Percentiles rank a stretch among this genome's conserved stretches.
Conservation (phyloP, 2,329 filamentous ascomycete species). For the Claviceps sp. region DNA sequence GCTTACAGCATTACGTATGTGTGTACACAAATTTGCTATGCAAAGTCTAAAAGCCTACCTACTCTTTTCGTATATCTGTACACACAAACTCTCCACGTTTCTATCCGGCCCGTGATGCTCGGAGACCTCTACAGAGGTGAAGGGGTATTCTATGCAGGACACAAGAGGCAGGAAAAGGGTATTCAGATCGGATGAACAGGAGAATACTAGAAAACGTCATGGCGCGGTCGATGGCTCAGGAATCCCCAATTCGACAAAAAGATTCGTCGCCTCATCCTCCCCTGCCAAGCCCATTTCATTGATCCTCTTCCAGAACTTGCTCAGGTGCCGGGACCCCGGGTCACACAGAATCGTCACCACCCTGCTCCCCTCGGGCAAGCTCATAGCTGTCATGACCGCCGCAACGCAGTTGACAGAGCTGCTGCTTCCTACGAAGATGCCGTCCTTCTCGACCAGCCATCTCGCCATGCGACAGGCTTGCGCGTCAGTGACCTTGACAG, state of each 20-base stretch:
- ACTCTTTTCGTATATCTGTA: too few species aligned
- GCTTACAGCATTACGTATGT: background rate
- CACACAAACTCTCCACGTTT: too few species aligned
- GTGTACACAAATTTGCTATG: too few species aligned
- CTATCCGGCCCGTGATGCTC: too few species aligned
- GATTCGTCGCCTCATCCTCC: conserved; percentile 28
- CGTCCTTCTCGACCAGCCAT: conserved; percentile 91
- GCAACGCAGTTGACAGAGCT: conserved; percentile 94
- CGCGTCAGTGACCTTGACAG: conserved; percentile 73
- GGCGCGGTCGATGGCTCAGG: conserved; percentile 3
- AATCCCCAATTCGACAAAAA: conserved; percentile 39
- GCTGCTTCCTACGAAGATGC: conserved; percentile 86
- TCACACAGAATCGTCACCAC: conserved; percentile 82
- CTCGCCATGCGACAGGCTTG: conserved; percentile 91
- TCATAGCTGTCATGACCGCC: conserved; percentile 54
- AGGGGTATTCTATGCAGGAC: too few species aligned
- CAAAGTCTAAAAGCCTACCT: too few species aligned
- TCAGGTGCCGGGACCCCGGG: conserved; percentile 67
- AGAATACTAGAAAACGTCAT: background rate
- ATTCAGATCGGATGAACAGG: too few species aligned
- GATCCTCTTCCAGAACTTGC: conserved; percentile 71
- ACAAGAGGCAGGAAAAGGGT: too few species aligned
- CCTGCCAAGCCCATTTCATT: conserved; percentile 56
- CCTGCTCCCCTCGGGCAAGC: conserved; percentile 45
- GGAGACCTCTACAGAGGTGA: too few species aligned